Evolutionary conservation across 2,329 filamentous ascomycete species (phyloP).

Genomic region (Alternaria metachromatica): DNA sequence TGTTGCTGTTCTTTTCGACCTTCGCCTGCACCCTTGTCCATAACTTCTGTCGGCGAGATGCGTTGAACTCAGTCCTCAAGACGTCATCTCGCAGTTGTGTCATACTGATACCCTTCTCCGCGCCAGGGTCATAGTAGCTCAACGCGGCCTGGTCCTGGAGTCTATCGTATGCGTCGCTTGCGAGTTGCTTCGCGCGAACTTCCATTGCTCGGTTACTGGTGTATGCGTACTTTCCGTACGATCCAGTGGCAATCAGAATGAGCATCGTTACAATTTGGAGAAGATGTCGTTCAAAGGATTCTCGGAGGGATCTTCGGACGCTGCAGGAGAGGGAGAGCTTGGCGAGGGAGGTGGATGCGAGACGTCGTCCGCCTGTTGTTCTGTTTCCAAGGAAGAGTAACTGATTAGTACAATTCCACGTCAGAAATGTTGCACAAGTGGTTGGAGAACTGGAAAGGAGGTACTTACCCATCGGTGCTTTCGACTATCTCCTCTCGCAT

Average conservation of each 20-base stretch:
- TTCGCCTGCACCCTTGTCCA: conserved; percentile 85
- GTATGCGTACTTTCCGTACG: conserved; percentile 71
- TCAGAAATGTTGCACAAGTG: conserved; percentile 37
- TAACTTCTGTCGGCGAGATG: conserved; percentile 76
- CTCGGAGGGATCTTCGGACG: conserved; percentile 77
- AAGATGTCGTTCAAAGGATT: conserved; percentile 86
- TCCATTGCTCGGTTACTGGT: conserved; percentile 69
- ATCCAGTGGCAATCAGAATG: conserved; percentile 55
- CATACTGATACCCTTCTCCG: conserved; percentile 81
- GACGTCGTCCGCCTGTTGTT: conserved; percentile 68
- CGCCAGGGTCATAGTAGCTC: conserved; percentile 68
- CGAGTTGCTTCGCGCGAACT: conserved; percentile 79
- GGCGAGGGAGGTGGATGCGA: conserved; percentile 90
- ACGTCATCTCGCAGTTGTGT: conserved; percentile 92
- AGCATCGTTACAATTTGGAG: conserved; percentile 72
- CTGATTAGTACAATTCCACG: conserved; percentile 77
- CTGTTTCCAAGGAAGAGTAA: conserved; percentile 74
- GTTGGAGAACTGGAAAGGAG: conserved; percentile 21
- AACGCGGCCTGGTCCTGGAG: conserved; percentile 83
- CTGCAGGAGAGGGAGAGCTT: conserved; percentile 85
- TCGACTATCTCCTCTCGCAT: conserved; percentile 66
- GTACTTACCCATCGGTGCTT: conserved; percentile 64
- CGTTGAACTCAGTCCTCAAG: conserved; percentile 78
- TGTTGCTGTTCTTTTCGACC: conserved; percentile 93
- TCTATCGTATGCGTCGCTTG: conserved; percentile 82